phyloP scores from a whole-genome alignment of 2,329 filamentous ascomycete species.

The Ilyonectria mors-panacis region DNA sequence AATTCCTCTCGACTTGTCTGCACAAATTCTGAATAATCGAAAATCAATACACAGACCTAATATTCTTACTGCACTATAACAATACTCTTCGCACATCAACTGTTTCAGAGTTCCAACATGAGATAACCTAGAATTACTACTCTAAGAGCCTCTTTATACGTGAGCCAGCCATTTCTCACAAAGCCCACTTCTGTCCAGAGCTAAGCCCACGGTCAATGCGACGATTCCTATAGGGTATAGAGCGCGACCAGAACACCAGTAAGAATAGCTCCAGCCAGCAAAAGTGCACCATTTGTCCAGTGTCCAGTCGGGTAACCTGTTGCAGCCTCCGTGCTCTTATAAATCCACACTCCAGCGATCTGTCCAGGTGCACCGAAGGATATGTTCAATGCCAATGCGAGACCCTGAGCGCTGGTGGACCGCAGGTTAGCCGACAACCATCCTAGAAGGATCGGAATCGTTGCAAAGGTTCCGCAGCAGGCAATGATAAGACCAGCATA shows the following conservation, averaged over 20 bases:
- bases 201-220: background rate
- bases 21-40: too few relatives aligned
- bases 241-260: background rate
- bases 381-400: constrained; percentile 78
- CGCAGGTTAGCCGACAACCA: constrained; percentile 78
- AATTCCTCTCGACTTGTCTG: too few relatives aligned
- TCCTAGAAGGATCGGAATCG: constrained; percentile 75
- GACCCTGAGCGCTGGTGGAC: constrained; percentile 72
- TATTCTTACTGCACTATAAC: too few relatives aligned
- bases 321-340: constrained; percentile 72
- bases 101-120: too few relatives aligned
- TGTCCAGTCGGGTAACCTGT: constrained; percentile 78
- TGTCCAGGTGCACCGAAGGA: constrained; percentile 76
- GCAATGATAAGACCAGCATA: constrained; percentile 79
- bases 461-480: constrained; percentile 74
- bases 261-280: constrained; percentile 68
- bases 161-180: too few relatives aligned
- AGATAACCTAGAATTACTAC: too few relatives aligned
- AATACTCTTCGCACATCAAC: too few relatives aligned
- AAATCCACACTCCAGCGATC: constrained; percentile 81
- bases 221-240: background rate
- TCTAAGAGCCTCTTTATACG: too few relatives aligned
- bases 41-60: too few relatives aligned
- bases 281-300: constrained; percentile 72
- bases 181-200: background rate